phyloP scores from a whole-genome alignment of 139 green algal genomes.

The Marvania coccoides region DNA sequence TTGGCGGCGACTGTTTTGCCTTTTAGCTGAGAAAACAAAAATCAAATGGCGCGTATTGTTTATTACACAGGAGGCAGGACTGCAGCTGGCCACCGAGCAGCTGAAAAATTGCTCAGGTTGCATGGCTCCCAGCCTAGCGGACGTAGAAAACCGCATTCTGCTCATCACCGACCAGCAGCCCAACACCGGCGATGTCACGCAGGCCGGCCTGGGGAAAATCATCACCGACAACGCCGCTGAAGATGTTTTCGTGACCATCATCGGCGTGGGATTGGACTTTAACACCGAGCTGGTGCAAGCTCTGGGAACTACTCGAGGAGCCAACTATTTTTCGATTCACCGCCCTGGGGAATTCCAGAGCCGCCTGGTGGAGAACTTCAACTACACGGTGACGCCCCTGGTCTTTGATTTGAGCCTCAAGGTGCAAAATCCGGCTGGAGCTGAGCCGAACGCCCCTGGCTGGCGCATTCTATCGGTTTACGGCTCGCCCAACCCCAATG shows the following conservation, averaged over 20 bases:
- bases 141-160: constrained; percentile 19
- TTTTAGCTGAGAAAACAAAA: too few species aligned
- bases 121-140: neutral
- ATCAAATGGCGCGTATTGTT: too few species aligned
- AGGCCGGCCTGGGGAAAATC: neutral
- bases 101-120: constrained; percentile 8
- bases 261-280: constrained; percentile 27
- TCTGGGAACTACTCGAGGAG: constrained; percentile 2
- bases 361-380: constrained; percentile 21
- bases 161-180: constrained; percentile 29
- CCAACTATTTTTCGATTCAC: constrained; percentile 28
- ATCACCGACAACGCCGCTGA: constrained; percentile 14
- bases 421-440: neutral
- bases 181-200: constrained; percentile 9
- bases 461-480: constrained; percentile 23
- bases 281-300: constrained; percentile 24
- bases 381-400: constrained; percentile 21
- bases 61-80: neutral
- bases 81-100: neutral
- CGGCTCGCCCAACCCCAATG: constrained; percentile 17
- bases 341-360: constrained; percentile 24
- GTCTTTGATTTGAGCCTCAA: constrained; percentile 23
- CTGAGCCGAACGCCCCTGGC: neutral
- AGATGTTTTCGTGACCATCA: constrained; percentile 10
- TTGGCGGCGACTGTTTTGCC: too few species aligned